Conservation (phyloP, 352 stramenopile genomes). For the Globisporangium solare region DNA sequence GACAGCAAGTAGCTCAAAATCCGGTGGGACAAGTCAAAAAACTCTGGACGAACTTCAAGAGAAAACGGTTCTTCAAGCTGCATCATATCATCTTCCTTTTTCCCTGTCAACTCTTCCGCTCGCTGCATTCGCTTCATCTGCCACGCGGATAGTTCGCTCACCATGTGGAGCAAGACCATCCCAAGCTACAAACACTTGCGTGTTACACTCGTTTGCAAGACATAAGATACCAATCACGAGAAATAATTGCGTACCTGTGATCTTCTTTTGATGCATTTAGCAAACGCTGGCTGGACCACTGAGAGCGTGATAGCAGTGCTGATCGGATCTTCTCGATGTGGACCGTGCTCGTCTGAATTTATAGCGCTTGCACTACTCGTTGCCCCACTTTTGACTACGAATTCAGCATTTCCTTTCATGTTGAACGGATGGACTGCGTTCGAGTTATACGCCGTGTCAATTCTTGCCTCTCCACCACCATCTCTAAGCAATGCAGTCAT, state of each 20-base stretch:
- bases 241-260: constrained; percentile 53
- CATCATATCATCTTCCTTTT: constrained; percentile 64
- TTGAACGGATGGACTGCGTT: constrained; percentile 11
- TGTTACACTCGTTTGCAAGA: background rate
- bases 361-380: background rate
- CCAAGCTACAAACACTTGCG: constrained; percentile 40
- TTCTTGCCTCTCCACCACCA: constrained; percentile 5
- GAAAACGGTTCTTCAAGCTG: constrained; percentile 81
- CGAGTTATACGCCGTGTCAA: background rate
- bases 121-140: constrained; percentile 90
- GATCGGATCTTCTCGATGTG: constrained; percentile 4
- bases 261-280: constrained; percentile 48
- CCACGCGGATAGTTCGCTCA: constrained; percentile 79
- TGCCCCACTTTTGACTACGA: background rate
- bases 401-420: background rate
- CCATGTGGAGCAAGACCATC: constrained; percentile 61
- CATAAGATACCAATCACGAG: constrained; percentile 2
- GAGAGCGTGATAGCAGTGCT: constrained; percentile 11
- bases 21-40: constrained; percentile 68
- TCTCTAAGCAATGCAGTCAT: constrained; percentile 34
- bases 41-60: constrained; percentile 71
- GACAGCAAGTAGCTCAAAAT: constrained; percentile 54
- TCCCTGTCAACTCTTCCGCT: constrained; percentile 59
- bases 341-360: background rate
- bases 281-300: constrained; percentile 20